Evolutionary conservation across 176 grass and related monocot genomes (phyloP).

Genomic region (Ananas comosus): DNA sequence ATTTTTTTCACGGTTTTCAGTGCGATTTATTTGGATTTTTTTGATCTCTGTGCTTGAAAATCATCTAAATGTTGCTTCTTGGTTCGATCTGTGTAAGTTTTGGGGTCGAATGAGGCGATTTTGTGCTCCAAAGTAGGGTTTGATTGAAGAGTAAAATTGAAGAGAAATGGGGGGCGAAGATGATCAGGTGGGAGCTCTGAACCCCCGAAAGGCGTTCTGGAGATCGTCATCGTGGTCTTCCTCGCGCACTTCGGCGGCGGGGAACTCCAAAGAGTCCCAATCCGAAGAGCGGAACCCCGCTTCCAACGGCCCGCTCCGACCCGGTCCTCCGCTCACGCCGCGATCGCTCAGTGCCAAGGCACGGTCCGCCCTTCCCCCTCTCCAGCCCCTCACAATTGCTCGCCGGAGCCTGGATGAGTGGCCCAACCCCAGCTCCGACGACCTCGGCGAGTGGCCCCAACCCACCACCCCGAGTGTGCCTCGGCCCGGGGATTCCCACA

Average conservation of each 20-base stretch:
- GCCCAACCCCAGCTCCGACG: slow-evolving; percentile 75
- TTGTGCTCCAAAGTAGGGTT: background rate
- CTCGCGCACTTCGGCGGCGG: slow-evolving; percentile 33
- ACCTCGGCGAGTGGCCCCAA: slow-evolving; percentile 88
- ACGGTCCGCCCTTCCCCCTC: slow-evolving; percentile 58
- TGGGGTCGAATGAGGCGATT: background rate
- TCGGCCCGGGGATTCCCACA: slow-evolving; percentile 11
- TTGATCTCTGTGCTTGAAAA: too few species aligned
- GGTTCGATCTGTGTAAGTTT: background rate
- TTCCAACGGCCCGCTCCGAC: slow-evolving; percentile 10
- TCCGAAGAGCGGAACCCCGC: slow-evolving; percentile 7
- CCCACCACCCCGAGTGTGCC: slow-evolving; percentile 64
- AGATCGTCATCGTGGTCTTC: slow-evolving; percentile 88
- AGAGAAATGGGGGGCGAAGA: background rate
- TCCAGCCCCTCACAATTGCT: slow-evolving; percentile 80
- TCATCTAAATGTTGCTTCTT: background rate
- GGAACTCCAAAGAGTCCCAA: background rate
- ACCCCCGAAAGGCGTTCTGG: slow-evolving; percentile 56
- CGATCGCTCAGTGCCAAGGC: slow-evolving; percentile 66
- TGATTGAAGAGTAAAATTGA: background rate
- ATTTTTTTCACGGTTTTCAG: too few species aligned
- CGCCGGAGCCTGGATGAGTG: slow-evolving; percentile 77
- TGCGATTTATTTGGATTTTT: too few species aligned
- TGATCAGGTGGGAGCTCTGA: background rate
- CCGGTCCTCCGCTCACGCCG: slow-evolving; percentile 60